Percentiles rank a stretch among this genome's conserved stretches.
These are phyloP conservation scores for Daldinia childiae DNA, from an alignment of 495 filamentous ascomycete species.

Conservation along the genomic window DNA sequence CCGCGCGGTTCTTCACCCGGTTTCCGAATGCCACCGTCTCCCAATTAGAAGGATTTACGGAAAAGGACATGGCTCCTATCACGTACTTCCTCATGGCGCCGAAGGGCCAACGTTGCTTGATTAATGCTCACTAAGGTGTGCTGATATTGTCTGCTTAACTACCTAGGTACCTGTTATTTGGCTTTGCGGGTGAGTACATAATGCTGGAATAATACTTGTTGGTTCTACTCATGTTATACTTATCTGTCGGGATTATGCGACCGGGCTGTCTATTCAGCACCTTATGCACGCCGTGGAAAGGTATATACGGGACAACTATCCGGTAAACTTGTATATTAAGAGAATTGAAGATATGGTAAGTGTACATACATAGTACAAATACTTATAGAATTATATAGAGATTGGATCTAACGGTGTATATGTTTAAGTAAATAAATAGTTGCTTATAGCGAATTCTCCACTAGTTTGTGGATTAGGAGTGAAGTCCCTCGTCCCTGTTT, in stretches of 20 bases:
- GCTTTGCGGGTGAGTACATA: neutral
- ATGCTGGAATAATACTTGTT: neutral
- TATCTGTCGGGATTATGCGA: neutral
- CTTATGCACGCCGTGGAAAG: neutral
- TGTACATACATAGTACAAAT: neutral
- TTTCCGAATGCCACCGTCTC: slow-evolving; percentile 47
- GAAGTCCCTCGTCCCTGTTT: too few species aligned
- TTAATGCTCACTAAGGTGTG: slow-evolving; percentile 44
- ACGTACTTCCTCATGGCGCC: slow-evolving; percentile 58
- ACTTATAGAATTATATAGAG: too few species aligned
- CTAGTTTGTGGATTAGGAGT: too few species aligned
- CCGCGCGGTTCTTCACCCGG: slow-evolving; percentile 45
- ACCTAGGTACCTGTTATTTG: neutral
- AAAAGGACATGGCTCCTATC: slow-evolving; percentile 55
- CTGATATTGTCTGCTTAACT: neutral
- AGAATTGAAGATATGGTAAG: neutral
- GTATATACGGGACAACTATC: neutral
- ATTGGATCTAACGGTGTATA: too few species aligned
- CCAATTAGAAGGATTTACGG: slow-evolving; percentile 52
- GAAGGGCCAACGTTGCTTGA: slow-evolving; percentile 55
- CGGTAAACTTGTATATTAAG: neutral
- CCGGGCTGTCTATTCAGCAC: neutral
- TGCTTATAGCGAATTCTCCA: too few species aligned
- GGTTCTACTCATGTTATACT: neutral
- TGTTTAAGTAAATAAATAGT: too few species aligned